Percentiles rank a stretch among this genome's conserved stretches.
These are phyloP conservation scores for Salix caprea DNA, from an alignment of 345 rosid genomes.

Conservation along the genomic window DNA sequence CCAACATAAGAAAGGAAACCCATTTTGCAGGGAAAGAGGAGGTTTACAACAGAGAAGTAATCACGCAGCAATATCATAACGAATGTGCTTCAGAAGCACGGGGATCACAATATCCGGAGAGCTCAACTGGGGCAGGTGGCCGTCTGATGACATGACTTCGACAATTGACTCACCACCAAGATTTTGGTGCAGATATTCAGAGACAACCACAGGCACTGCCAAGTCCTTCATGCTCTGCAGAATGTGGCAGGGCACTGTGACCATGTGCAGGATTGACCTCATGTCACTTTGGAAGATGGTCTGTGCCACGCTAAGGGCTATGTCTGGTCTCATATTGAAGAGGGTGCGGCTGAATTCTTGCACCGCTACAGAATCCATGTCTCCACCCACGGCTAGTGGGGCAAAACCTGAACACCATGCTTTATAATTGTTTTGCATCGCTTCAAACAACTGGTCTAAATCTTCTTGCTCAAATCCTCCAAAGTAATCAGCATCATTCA, in stretches of 20 bases:
- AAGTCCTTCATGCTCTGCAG: slow-evolving; percentile 78
- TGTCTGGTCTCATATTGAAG: slow-evolving; percentile 95
- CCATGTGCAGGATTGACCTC: slow-evolving; percentile 51
- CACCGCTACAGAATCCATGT: slow-evolving; percentile 78
- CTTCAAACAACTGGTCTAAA: slow-evolving; percentile 68
- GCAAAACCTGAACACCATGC: slow-evolving; percentile 94
- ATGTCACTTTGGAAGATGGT: slow-evolving; percentile 75
- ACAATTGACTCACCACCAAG: slow-evolving; percentile 68
- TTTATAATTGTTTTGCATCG: slow-evolving; percentile 68
- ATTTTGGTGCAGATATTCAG: slow-evolving; percentile 70
- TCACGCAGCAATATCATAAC: slow-evolving; percentile 43
- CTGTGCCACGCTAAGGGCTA: slow-evolving; percentile 65
- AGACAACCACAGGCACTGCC: slow-evolving; percentile 74
- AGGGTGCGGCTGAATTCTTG: slow-evolving; percentile 93
- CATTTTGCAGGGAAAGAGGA: background rate
- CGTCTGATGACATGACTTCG: slow-evolving; percentile 76
- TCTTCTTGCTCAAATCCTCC: slow-evolving; percentile 92
- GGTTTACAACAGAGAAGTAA: background rate
- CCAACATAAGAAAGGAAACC: background rate
- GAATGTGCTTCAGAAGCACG: slow-evolving; percentile 69
- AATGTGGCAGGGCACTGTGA: slow-evolving; percentile 79
- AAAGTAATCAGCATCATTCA: slow-evolving; percentile 72
- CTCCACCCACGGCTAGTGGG: slow-evolving; percentile 78
- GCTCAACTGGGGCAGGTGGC: slow-evolving; percentile 94
- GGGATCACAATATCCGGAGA: slow-evolving; percentile 83